These are phyloP conservation scores for Puccinia triticina DNA, from an alignment of 1,284 basidiomycete species.

Conservation along the genomic window DNA sequence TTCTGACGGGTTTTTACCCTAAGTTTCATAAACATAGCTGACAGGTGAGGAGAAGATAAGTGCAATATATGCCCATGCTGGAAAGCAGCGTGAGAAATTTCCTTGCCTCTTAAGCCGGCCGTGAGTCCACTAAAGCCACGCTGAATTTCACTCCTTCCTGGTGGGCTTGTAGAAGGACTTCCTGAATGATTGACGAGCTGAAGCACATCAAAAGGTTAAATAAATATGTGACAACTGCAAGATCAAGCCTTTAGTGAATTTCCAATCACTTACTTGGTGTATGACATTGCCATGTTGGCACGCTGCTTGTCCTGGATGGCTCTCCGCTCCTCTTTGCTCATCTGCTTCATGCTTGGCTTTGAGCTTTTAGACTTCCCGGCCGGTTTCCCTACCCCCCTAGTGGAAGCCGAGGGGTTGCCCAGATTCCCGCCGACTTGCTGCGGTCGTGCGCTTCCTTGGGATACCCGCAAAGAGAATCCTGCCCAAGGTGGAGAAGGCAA, in stretches of 20 bases:
- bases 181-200: slow-evolving; percentile 92
- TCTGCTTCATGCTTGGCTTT: slow-evolving; percentile 64
- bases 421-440: not conserved
- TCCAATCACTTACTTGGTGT: slow-evolving; percentile 70
- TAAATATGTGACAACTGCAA: slow-evolving; percentile 9
- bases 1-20: too few species aligned
- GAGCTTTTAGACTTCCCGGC: slow-evolving; percentile 55
- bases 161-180: slow-evolving; percentile 77
- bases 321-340: slow-evolving; percentile 77
- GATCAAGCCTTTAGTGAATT: not conserved
- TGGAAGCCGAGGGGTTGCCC: not conserved
- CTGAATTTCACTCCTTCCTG: slow-evolving; percentile 71
- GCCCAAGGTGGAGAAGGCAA: too few species aligned
- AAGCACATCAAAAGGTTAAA: slow-evolving; percentile 27
- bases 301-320: too few species aligned
- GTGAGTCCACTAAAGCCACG: slow-evolving; percentile 91
- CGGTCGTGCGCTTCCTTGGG: too few species aligned
- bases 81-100: too few species aligned
- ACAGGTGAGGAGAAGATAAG: too few species aligned
- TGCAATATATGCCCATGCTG: too few species aligned
- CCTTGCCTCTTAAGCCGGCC: too few species aligned
- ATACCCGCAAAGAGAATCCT: too few species aligned
- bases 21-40: too few species aligned
- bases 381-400: not conserved
- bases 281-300: slow-evolving; percentile 87